Percentiles rank a stretch among this genome's conserved stretches.
phyloP scores from a whole-genome alignment of 129 eudicot genomes.

The Pulicaria dysenterica region DNA sequence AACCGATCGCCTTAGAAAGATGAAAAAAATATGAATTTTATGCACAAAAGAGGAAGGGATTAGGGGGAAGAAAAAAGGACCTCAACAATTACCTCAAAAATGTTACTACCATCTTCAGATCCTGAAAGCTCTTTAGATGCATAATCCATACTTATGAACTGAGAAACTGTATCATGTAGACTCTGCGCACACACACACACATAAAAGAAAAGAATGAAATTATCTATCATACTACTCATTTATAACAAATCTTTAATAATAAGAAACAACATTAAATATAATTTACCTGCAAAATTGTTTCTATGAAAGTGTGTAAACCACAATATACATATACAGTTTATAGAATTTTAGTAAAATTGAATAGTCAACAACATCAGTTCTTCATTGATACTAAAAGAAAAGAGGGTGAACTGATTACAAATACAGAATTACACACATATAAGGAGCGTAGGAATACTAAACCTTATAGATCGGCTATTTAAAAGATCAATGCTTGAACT shows the following conservation, averaged over 20 bases:
- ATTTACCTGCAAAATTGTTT: conserved; percentile 83
- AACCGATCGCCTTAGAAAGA: conserved; percentile 74
- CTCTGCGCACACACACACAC: conserved; percentile 45
- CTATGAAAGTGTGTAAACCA: too few species aligned
- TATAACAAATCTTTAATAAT: not conserved
- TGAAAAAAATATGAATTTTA: not conserved
- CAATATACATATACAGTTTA: too few species aligned
- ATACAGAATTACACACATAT: too few species aligned
- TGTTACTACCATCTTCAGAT: conserved; percentile 94
- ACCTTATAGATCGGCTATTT: too few species aligned
- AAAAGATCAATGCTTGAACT: too few species aligned
- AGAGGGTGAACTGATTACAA: too few species aligned
- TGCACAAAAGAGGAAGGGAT: too few species aligned
- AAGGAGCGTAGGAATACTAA: too few species aligned
- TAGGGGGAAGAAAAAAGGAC: not conserved
- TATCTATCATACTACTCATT: not conserved
- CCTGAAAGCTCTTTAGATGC: conserved; percentile 61
- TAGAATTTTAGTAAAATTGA: too few species aligned
- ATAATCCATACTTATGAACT: conserved; percentile 61
- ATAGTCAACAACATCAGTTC: too few species aligned
- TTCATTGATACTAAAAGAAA: too few species aligned
- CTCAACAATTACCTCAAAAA: conserved; percentile 68
- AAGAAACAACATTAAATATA: not conserved
- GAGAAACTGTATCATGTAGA: conserved; percentile 78
- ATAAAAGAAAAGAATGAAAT: not conserved